Conservation (phyloP, 768 basidiomycete species). For the Kwoniella heveanensis region DNA sequence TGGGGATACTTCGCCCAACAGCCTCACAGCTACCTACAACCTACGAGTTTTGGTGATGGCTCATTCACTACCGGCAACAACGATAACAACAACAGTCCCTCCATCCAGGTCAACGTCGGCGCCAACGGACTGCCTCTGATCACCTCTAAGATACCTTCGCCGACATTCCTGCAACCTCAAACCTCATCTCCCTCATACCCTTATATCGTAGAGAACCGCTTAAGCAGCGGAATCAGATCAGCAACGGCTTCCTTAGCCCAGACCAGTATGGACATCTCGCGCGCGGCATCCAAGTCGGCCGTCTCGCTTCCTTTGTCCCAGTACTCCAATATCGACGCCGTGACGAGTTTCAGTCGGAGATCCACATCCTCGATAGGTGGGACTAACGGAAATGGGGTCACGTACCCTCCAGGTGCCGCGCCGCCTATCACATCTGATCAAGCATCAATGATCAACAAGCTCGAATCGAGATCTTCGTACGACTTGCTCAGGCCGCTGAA, state of each 20-base stretch:
- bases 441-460: background rate
- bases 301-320: background rate
- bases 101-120: background rate
- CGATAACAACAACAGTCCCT: background rate
- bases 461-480: background rate
- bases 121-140: background rate
- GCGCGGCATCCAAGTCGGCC: background rate
- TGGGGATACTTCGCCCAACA: background rate
- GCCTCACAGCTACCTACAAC: background rate
- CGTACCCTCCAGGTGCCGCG: background rate
- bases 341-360: background rate
- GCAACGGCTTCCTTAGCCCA: background rate
- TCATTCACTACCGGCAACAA: background rate
- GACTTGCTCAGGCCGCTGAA: background rate
- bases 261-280: background rate
- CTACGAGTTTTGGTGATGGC: background rate
- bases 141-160: background rate
- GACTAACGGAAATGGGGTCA: background rate
- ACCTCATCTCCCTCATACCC: background rate
- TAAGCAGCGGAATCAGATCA: background rate
- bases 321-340: background rate
- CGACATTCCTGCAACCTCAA: background rate
- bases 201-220: background rate
- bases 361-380: background rate
- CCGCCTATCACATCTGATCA: background rate